Evolutionary conservation across 768 basidiomycete species (phyloP), one percentile per base, ranked within the genome.

Genomic region (Boletus reticulatus): DNA sequence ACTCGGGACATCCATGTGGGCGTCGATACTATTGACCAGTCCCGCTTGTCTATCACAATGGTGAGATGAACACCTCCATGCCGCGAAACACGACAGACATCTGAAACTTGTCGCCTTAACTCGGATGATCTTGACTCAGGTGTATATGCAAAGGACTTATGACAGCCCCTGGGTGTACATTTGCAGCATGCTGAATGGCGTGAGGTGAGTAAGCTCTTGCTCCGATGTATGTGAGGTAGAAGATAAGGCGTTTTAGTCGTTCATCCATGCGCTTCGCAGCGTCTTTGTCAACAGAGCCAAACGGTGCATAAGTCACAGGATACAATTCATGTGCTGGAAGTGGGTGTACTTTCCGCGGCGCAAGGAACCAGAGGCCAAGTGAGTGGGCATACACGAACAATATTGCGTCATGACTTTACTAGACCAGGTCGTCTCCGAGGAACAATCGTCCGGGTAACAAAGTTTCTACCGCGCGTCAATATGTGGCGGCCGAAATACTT

Each of bases 131-230:
- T 5, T 27, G 24, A 27, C 27, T 8, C 27, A 22, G 22, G 24
- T 24, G 24, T 24, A 4, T 24, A 24, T 3, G 24, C 24, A 24
- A 24, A 24, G 24, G 24, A 24, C 27, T 27, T 71, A 92, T 95
- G 63, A 94, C 94, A 14, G 91, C 94, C 4, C 93, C 92, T 14
- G 94, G 84, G 41, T 85, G 87, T 60, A 97, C 94, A 4, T 96
- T 96, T 61, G 87, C 90, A 12, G 89, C 89, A 0, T 97, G 88
- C 64, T 94, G 96, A 69, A 65, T 94, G 24, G 90, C 87, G 0
- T 73, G 91, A 75, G 87, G 87, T 85, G 50, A 52, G 80, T 62
- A 6, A 29, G 29, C 3, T 55, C 13, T 16, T 14, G 3, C 14
- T 27, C 9, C 2, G 4, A 36, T 38, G 17, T 38, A 20, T 43